phyloP scores from a whole-genome alignment of 768 basidiomycete genomes.

The Leccinum imitatum region DNA sequence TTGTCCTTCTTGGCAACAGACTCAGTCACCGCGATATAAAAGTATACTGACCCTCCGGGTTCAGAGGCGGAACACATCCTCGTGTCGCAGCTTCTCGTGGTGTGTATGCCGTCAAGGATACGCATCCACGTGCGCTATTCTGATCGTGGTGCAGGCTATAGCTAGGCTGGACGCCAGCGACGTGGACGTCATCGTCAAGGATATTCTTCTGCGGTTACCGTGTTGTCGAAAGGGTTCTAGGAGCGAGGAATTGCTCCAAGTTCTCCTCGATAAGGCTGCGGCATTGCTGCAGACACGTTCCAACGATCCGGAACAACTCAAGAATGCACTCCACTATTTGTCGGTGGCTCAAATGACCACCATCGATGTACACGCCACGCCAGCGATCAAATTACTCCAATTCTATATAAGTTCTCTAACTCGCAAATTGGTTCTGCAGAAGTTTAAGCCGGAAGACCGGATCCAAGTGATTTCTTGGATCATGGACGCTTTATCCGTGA shows the following conservation, averaged over 20 bases:
- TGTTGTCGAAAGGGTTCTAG: constrained; percentile 39
- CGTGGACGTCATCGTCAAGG: constrained; percentile 48
- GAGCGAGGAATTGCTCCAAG: constrained; percentile 41
- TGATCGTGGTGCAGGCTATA: constrained; percentile 43
- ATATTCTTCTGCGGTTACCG: constrained; percentile 51
- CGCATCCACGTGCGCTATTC: background rate
- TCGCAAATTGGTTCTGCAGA: constrained; percentile 48
- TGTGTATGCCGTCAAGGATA: constrained; percentile 29
- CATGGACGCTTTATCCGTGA: constrained; percentile 42
- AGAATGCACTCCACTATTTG: constrained; percentile 42
- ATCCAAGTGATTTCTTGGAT: constrained; percentile 46
- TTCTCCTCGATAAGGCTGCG: constrained; percentile 39
- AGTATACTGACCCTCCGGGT: constrained; percentile 41
- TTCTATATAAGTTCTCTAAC: constrained; percentile 49
- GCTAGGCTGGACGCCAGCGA: constrained; percentile 42
- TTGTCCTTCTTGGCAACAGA: constrained; percentile 56
- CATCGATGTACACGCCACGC: constrained; percentile 41
- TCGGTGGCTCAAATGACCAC: constrained; percentile 45
- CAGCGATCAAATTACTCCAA: constrained; percentile 47
- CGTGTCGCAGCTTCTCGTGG: constrained; percentile 48
- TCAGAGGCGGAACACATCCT: constrained; percentile 49
- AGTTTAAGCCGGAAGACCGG: constrained; percentile 44
- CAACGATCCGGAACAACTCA: constrained; percentile 34
- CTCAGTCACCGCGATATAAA: constrained; percentile 46
- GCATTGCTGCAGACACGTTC: constrained; percentile 32